These are phyloP conservation scores for Singerocomus inundabilis DNA, from an alignment of 1,284 basidiomycete genomes.

Conservation along the genomic window DNA sequence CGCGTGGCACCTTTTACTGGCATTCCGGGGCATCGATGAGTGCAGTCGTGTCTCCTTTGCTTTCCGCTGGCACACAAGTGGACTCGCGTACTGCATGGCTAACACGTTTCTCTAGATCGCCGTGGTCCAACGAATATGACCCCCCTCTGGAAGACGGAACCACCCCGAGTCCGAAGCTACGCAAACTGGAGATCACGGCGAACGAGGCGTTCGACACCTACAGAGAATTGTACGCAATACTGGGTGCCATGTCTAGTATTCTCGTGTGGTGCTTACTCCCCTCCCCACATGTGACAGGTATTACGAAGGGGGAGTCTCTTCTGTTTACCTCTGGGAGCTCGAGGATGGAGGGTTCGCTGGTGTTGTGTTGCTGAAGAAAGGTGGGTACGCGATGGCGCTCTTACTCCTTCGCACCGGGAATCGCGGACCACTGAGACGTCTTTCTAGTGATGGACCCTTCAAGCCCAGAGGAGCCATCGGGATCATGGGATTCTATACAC, in stretches of 20 bases:
- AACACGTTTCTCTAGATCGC: conserved; percentile 61
- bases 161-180: conserved; percentile 76
- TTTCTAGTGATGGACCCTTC: conserved; percentile 58
- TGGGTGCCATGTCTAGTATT: background rate
- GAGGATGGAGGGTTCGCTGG: conserved; percentile 97
- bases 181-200: conserved; percentile 89
- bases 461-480: conserved; percentile 59
- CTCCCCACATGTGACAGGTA: conserved; percentile 56
- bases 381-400: conserved; percentile 46
- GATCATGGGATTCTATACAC: conserved; percentile 98
- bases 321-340: conserved; percentile 97
- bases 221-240: conserved; percentile 80
- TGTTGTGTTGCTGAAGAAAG: conserved; percentile 94
- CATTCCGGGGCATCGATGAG: background rate
- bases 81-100: background rate
- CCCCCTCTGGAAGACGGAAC: conserved; percentile 88
- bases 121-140: conserved; percentile 96
- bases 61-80: background rate
- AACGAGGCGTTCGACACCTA: conserved; percentile 99
- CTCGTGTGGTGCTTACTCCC: conserved; percentile 5
- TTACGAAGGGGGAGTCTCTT: conserved; percentile 96
- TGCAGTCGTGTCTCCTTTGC: background rate
- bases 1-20: background rate
- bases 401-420: conserved; percentile 3
- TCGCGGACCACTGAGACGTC: background rate